phyloP scores from a whole-genome alignment of 495 filamentous ascomycete genomes.

The Corynascus novoguineensis region DNA sequence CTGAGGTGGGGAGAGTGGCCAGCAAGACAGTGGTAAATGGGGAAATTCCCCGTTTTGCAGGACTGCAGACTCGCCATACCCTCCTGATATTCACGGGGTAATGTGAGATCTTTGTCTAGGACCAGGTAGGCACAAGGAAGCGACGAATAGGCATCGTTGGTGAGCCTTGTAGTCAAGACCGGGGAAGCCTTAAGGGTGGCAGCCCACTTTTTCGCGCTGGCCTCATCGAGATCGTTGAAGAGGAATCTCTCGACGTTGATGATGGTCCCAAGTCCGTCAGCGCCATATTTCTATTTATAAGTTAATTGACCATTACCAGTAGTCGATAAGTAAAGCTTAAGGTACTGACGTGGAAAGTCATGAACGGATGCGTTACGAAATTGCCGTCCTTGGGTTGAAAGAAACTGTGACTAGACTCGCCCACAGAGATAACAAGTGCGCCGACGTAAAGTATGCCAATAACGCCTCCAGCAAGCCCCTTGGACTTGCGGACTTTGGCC shows the following conservation, averaged over 20 bases:
- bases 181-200: not conserved
- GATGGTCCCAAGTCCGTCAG: not conserved
- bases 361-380: not conserved
- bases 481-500: not conserved
- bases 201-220: not conserved
- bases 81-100: not conserved
- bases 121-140: constrained; percentile 2
- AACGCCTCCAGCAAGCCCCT: not conserved
- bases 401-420: constrained; percentile 2
- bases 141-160: constrained; percentile 1
- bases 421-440: not conserved
- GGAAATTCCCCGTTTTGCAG: not conserved
- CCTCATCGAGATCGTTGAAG: not conserved
- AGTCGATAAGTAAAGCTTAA: too few relatives aligned
- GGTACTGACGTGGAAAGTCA: constrained; percentile 3
- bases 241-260: constrained; percentile 2
- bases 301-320: not conserved
- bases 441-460: constrained; percentile 8
- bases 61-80: not conserved
- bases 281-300: constrained; percentile 1
- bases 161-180: not conserved
- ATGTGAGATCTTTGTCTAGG: not conserved
- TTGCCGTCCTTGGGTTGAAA: constrained; percentile 4
- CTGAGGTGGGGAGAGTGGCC: constrained; percentile 3
- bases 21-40: not conserved